Base-by-base conservation (phyloP, 2,329 filamentous ascomycete species). In the Endothia cerciana region DNA sequence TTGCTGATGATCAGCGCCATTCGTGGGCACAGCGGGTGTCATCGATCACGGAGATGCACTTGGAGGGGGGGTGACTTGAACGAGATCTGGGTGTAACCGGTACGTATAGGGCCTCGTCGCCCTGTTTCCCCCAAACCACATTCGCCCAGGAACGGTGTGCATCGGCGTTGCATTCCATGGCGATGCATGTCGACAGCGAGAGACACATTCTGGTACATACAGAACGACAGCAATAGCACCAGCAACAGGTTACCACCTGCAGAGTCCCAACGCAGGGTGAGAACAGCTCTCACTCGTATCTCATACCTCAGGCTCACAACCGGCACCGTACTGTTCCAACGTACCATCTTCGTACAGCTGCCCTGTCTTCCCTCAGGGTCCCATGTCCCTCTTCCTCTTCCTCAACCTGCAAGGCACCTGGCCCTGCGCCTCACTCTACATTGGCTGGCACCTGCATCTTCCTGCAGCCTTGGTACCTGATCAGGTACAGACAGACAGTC, bases 351-450 rank as follows among this genome's bases (percentile, higher is more conserved):
- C 51, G 56, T 63, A 51, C 61, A 53, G 43, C 30, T 61, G 60
- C 60, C 61, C 60, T 64, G 57, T 64, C 64, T 56, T 30, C 38
- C 30, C 51, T 66, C 60, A 63, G 51, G 64, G 57, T 65, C 66
- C 64, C 61, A 66, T 68, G 66, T 66, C 59, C 64, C 64, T 33
- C 45, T 58, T 65, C 60, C 61, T 58, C 49, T 63, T 55, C 43
- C 65, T 51, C 41, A 33, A 63, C 57, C 60, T 57, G 65, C 64
- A 63, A 45, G 59, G 60, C 47, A 68, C 53, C 61, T 61, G 22
- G 56, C 60, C 66, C 66, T 68, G 66, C 66, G 64, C 66, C 66
- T 56, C 66, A 62, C 63, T 58, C 55, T 68, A 68, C 66, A 61
- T 66, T 41, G 51, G 60, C 64, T 61, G 25, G 60, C 60, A 68